Conservation (phyloP, 2,329 filamentous ascomycete genomes). For the Neofusicoccum ribis region DNA sequence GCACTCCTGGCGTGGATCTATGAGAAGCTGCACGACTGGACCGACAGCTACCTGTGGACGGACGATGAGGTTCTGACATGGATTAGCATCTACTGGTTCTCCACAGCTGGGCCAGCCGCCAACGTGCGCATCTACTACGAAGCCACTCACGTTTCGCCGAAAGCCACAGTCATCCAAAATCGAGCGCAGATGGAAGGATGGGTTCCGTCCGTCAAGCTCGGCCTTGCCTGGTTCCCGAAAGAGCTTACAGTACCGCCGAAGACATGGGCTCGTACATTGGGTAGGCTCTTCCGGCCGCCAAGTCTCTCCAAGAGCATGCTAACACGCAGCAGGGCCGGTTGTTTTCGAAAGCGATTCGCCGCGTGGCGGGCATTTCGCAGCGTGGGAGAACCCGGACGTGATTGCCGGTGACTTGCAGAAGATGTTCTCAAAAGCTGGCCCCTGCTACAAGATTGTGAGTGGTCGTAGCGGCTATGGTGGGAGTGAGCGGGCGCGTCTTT, state of each 20-base stretch:
- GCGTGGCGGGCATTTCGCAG: slow-evolving; percentile 62
- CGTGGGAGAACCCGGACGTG: slow-evolving; percentile 57
- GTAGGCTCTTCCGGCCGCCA: slow-evolving; percentile 26
- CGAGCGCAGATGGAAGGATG: slow-evolving; percentile 41
- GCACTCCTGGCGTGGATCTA: slow-evolving; percentile 76
- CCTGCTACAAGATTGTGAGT: slow-evolving; percentile 15
- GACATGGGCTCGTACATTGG: slow-evolving; percentile 60
- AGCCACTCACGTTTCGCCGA: slow-evolving; percentile 42
- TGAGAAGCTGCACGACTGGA: slow-evolving; percentile 79
- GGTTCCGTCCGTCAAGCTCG: slow-evolving; percentile 52
- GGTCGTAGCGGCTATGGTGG: slow-evolving; percentile 11
- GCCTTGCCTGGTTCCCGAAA: slow-evolving; percentile 58
- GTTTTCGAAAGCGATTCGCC: slow-evolving; percentile 57
- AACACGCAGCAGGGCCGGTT: slow-evolving; percentile 41
- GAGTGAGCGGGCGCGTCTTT: neutral
- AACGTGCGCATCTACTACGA: slow-evolving; percentile 74
- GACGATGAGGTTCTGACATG: slow-evolving; percentile 76
- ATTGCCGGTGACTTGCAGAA: slow-evolving; percentile 55
- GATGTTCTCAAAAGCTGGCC: slow-evolving; percentile 46
- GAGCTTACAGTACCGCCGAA: slow-evolving; percentile 58
- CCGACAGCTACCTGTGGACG: slow-evolving; percentile 69
- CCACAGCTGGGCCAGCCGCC: slow-evolving; percentile 66
- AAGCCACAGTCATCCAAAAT: slow-evolving; percentile 27
- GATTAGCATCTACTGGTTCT: slow-evolving; percentile 73
- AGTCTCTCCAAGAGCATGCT: neutral